A percentile compares a stretch with the other conserved stretches of the same genome.
These are phyloP conservation scores for Paraglomus occultum DNA, from an alignment of 192 early-diverging fungal genomes.

Conservation along the genomic window DNA sequence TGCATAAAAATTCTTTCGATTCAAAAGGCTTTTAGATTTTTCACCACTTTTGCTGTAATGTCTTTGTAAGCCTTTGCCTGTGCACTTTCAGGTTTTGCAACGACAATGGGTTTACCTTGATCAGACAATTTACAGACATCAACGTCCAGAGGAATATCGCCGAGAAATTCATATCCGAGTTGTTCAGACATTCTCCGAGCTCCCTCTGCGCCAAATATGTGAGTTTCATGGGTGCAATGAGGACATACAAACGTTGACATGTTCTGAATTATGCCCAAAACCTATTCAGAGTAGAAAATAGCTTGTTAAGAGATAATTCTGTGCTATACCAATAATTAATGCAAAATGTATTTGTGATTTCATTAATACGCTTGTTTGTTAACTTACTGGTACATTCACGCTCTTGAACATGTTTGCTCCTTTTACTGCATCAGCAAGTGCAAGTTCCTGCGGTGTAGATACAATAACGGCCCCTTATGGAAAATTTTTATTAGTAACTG, in stretches of 20 bases:
- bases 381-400: slow-evolving; percentile 73
- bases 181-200: slow-evolving; percentile 57
- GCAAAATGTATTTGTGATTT: too few species aligned
- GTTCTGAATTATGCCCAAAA: slow-evolving; percentile 85
- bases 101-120: slow-evolving; percentile 67
- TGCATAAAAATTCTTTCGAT: too few species aligned
- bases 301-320: neutral
- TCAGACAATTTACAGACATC: slow-evolving; percentile 73
- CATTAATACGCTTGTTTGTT: neutral
- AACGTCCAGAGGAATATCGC: slow-evolving; percentile 74
- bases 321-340: neutral
- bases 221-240: slow-evolving; percentile 71
- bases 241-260: slow-evolving; percentile 83
- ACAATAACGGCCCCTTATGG: slow-evolving; percentile 75
- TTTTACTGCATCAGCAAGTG: slow-evolving; percentile 74
- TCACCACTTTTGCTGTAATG: slow-evolving; percentile 47
- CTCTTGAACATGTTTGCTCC: slow-evolving; percentile 83
- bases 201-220: slow-evolving; percentile 76
- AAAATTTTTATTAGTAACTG: slow-evolving; percentile 23
- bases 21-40: slow-evolving; percentile 31
- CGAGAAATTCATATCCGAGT: slow-evolving; percentile 67
- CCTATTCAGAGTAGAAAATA: slow-evolving; percentile 45
- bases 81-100: slow-evolving; percentile 52
- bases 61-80: slow-evolving; percentile 49
- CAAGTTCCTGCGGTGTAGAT: slow-evolving; percentile 90